Percentiles rank a stretch among this genome's conserved stretches.
Conservation (phyloP, 2,329 filamentous ascomycete genomes). For the Clarireedia monteithiana region DNA sequence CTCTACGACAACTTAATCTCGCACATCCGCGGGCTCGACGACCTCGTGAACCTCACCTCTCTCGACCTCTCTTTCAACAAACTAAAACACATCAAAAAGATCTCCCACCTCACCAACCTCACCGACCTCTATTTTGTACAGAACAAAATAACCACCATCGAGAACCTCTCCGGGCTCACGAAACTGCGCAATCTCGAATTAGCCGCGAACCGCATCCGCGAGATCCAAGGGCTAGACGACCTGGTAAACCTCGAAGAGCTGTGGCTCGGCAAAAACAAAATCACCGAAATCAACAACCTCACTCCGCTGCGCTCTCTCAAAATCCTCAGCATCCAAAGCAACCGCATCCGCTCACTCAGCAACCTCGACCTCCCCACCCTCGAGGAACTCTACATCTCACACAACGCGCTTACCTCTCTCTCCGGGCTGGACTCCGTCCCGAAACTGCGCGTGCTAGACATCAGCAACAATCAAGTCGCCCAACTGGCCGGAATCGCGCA, state of each 20-base stretch:
- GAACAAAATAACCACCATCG: constrained; percentile 86
- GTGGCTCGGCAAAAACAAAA: constrained; percentile 96
- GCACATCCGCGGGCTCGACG: constrained; percentile 77
- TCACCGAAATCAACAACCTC: constrained; percentile 73
- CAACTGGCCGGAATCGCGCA: constrained; percentile 65
- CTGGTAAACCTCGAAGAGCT: constrained; percentile 75
- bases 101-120: constrained; percentile 69
- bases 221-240: constrained; percentile 77
- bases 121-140: constrained; percentile 87
- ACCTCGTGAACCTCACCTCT: constrained; percentile 64
- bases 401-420: constrained; percentile 79
- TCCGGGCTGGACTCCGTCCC: constrained; percentile 58
- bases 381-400: constrained; percentile 91
- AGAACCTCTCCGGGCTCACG: constrained; percentile 68
- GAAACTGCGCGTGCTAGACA: constrained; percentile 71
- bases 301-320: constrained; percentile 69
- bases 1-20: constrained; percentile 94
- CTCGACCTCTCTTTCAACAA: constrained; percentile 98
- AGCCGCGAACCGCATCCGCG: constrained; percentile 83
- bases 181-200: constrained; percentile 80
- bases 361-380: constrained; percentile 71
- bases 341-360: constrained; percentile 73
- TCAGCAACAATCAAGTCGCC: constrained; percentile 78
- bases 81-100: constrained; percentile 94
- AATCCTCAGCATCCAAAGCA: constrained; percentile 91